These are phyloP conservation scores for Alloteropsis semialata DNA, from an alignment of 176 grass and related monocot genomes.

Conservation along the genomic window DNA sequence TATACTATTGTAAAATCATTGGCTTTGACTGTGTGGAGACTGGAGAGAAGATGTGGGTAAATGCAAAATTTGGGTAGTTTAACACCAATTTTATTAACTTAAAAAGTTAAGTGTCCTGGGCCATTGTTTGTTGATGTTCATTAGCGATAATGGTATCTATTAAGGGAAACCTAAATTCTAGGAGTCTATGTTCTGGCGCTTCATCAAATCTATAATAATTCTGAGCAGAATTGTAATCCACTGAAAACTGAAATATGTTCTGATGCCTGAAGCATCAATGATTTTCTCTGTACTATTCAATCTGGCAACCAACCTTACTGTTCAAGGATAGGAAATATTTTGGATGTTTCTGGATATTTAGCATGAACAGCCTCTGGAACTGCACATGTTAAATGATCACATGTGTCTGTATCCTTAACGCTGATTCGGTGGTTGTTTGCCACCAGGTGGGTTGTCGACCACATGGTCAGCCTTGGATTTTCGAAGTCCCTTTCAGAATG, in stretches of 20 bases:
- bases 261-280: background rate
- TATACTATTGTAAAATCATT: background rate
- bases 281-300: background rate
- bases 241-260: background rate
- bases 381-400: background rate
- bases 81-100: background rate
- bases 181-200: background rate
- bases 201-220: constrained; percentile 7
- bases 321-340: constrained; percentile 16
- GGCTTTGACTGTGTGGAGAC: background rate
- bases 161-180: background rate
- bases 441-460: constrained; percentile 88
- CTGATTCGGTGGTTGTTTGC: background rate
- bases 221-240: background rate
- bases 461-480: constrained; percentile 86
- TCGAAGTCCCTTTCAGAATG: constrained; percentile 87
- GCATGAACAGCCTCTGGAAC: background rate
- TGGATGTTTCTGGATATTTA: background rate
- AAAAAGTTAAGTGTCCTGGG: background rate
- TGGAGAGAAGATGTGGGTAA: background rate
- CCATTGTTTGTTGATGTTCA: background rate
- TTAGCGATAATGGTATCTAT: background rate
- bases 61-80: background rate
- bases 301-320: background rate
- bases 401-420: background rate